These are phyloP conservation scores for Solanum habrochaites DNA, from an alignment of 257 asterid genomes.

Conservation along the genomic window DNA sequence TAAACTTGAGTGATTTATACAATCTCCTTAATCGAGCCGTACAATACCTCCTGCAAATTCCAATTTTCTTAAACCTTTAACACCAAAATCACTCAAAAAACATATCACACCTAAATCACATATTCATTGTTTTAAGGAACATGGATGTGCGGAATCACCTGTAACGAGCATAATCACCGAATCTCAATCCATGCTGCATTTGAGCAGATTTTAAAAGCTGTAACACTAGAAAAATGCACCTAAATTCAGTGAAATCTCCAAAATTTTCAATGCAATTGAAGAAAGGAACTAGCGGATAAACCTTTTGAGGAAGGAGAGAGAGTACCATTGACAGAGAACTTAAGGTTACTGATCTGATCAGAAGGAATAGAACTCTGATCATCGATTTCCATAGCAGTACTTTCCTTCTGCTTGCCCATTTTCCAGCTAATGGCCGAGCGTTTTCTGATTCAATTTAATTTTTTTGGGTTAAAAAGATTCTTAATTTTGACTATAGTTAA, in stretches of 20 bases:
- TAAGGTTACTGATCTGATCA: slow-evolving; percentile 54
- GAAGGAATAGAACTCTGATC: slow-evolving; percentile 25
- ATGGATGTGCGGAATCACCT: slow-evolving; percentile 30
- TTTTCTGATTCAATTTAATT: not conserved
- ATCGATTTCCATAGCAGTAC: slow-evolving; percentile 69
- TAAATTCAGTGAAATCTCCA: not conserved
- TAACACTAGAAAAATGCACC: slow-evolving; percentile 37
- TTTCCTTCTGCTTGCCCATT: slow-evolving; percentile 55
- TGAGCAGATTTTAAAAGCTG: slow-evolving; percentile 93
- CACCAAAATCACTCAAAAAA: not conserved
- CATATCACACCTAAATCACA: not conserved
- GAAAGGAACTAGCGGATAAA: not conserved
- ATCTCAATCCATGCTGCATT: slow-evolving; percentile 98
- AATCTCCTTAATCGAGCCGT: slow-evolving; percentile 83
- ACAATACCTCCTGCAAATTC: slow-evolving; percentile 71
- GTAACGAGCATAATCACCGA: slow-evolving; percentile 88
- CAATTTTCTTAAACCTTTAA: not conserved
- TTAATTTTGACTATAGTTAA: not conserved
- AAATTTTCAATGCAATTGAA: not conserved
- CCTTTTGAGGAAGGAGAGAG: not conserved
- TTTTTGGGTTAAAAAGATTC: not conserved
- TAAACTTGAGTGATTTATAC: slow-evolving; percentile 88
- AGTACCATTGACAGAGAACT: slow-evolving; percentile 71
- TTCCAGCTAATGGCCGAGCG: not conserved
- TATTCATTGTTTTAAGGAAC: not conserved